Percentiles rank a stretch among this genome's conserved stretches.
phyloP scores from a whole-genome alignment of 2,329 filamentous ascomycete species.

The Seiridium cupressi region DNA sequence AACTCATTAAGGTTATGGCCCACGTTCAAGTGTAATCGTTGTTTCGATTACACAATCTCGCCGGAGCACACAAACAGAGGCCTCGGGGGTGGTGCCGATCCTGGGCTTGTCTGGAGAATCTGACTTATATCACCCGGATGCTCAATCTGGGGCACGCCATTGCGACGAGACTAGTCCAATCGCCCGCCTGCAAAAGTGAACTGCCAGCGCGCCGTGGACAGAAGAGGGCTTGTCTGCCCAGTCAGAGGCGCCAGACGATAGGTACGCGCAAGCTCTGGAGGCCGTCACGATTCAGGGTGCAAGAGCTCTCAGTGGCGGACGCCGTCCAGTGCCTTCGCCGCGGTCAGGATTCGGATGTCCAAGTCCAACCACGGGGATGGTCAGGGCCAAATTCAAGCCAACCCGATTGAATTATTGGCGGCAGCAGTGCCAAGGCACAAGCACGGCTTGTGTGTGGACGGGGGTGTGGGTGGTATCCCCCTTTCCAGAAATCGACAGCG shows the following conservation, averaged over 20 bases:
- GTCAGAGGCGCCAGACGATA: too few species aligned
- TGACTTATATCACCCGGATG: background rate
- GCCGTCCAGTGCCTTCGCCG: background rate
- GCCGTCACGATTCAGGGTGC: background rate
- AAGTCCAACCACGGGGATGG: background rate
- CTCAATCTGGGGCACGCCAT: background rate
- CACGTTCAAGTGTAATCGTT: background rate
- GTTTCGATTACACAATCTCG: conserved; percentile 1
- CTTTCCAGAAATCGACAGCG: conserved; percentile 6
- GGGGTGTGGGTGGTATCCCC: conserved; percentile 1
- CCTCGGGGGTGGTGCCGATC: background rate
- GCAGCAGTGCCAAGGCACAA: conserved; percentile 6
- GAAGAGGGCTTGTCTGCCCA: too few species aligned
- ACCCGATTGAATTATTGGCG: conserved; percentile 2
- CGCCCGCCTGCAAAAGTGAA: background rate
- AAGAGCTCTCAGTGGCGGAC: background rate
- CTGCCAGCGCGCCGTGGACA: background rate
- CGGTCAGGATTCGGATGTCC: background rate
- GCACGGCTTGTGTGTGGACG: background rate
- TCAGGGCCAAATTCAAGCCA: background rate
- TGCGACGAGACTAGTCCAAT: background rate
- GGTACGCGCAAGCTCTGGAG: too few species aligned
- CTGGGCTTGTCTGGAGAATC: background rate
- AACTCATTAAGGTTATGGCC: background rate
- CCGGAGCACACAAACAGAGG: background rate